Conservation (phyloP, 192 early-diverging fungal genomes). For the Helicostylum pulchrum region DNA sequence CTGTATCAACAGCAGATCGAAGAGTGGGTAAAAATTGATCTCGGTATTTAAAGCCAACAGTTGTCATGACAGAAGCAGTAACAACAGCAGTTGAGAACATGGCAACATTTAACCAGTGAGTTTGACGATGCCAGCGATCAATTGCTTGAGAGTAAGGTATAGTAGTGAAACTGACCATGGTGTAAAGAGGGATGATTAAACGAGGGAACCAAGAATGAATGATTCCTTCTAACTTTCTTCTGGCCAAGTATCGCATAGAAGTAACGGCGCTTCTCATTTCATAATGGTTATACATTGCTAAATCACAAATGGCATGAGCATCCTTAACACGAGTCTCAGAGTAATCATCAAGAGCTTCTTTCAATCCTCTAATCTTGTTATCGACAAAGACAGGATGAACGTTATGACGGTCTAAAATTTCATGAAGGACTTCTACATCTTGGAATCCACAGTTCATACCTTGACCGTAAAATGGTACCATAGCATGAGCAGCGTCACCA, state of each 20-base stretch:
- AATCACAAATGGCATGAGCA: constrained; percentile 83
- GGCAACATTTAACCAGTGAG: constrained; percentile 45
- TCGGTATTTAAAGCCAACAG: neutral
- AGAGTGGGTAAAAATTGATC: neutral
- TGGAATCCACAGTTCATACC: constrained; percentile 99
- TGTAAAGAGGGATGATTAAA: constrained; percentile 84
- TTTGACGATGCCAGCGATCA: constrained; percentile 45
- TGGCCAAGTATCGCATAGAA: constrained; percentile 63
- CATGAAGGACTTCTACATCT: constrained; percentile 71
- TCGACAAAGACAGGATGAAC: constrained; percentile 25
- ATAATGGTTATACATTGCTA: constrained; percentile 91
- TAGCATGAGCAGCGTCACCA: constrained; percentile 95
- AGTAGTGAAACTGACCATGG: constrained; percentile 92
- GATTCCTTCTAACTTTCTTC: constrained; percentile 77
- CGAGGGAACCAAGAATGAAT: constrained; percentile 73
- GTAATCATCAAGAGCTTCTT: constrained; percentile 71
- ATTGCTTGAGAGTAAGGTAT: constrained; percentile 80
- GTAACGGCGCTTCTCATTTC: constrained; percentile 91
- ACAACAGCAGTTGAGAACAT: constrained; percentile 13
- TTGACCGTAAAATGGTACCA: constrained; percentile 98
- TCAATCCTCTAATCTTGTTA: constrained; percentile 34
- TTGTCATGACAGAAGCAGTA: neutral
- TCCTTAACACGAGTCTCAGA: constrained; percentile 66
- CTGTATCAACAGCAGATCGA: neutral
- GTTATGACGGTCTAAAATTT: constrained; percentile 54